These are phyloP conservation scores for Nannizzia gypsea DNA, from an alignment of 2,329 filamentous ascomycete species.

Conservation along the genomic window DNA sequence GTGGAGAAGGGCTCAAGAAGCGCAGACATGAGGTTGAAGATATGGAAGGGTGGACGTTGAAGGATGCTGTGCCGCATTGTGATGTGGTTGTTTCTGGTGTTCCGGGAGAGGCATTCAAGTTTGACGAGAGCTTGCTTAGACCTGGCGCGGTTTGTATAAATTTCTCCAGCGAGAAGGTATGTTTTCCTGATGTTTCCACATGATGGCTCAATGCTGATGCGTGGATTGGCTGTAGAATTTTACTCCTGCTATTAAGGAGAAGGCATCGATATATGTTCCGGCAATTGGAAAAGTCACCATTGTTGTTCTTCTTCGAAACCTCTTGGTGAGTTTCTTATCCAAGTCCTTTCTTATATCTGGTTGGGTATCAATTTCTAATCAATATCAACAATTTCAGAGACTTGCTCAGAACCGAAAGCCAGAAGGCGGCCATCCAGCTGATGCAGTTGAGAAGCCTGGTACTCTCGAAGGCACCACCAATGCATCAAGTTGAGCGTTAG, in stretches of 20 bases:
- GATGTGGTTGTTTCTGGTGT: slow-evolving; percentile 94
- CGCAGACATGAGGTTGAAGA: slow-evolving; percentile 76
- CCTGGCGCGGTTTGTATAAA: slow-evolving; percentile 98
- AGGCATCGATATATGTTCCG: slow-evolving; percentile 91
- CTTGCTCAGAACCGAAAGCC: slow-evolving; percentile 34
- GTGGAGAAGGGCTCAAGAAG: slow-evolving; percentile 77
- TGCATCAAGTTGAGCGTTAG: neutral
- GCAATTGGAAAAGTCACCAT: slow-evolving; percentile 98
- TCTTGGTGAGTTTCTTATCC: slow-evolving; percentile 53
- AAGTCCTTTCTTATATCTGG: neutral
- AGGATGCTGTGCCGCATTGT: slow-evolving; percentile 72
- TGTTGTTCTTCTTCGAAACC: slow-evolving; percentile 74
- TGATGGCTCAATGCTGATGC: neutral
- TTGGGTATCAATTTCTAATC: slow-evolving; percentile 4
- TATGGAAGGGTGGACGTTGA: slow-evolving; percentile 64
- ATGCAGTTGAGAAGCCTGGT: slow-evolving; percentile 31
- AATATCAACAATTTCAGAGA: slow-evolving; percentile 19
- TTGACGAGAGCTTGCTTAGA: slow-evolving; percentile 68
- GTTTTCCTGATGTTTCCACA: neutral
- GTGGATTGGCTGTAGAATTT: slow-evolving; percentile 53
- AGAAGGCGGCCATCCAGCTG: slow-evolving; percentile 31
- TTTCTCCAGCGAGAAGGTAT: slow-evolving; percentile 77
- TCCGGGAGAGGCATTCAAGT: slow-evolving; percentile 77
- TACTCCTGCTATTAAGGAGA: slow-evolving; percentile 78
- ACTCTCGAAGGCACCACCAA: slow-evolving; percentile 24